Base-by-base conservation (phyloP, 108 stramenopile genomes). In the Nitzschia sp. region DNA sequence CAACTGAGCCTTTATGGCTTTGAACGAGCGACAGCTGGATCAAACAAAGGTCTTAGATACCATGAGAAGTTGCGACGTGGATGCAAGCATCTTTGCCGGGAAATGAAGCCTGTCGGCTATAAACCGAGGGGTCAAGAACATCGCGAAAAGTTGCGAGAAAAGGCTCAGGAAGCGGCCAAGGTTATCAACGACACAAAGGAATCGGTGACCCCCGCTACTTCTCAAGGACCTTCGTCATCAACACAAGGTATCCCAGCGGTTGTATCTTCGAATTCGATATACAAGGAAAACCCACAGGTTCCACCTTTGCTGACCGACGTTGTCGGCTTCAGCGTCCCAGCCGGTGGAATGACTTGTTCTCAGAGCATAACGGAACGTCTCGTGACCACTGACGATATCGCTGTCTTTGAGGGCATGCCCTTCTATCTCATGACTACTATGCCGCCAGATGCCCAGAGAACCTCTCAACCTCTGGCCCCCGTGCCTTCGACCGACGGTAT, bases 1-100 rank as follows among this genome's bases (percentile, higher is more conserved):
- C 83, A 87, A 80, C 74, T 86, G 26, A 83, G 71, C 26, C 48
- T 75, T n/a, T 75, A 75, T 30, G 74, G 74, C 36, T 75, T 75
- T 32, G 57, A 75, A 46, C 59, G 74, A 42, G 35, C 64, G 17
- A 75, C 74, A 34, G 56, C 45, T 19, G 74, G 74, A 26, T 28
- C 56, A 15, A 68, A 68, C 54, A 75, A 75, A 53, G 74, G 74
- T 23, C 47, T 75, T 15, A 66, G 74, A 1, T 63, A 56, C 26
- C 66, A 68, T 55, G 74, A 75, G 24, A 75, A 75, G 48, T 51
- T 75, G 29, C 46, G 67, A 55, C 32, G 60, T 19, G 66, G 66
- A 3, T 29, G 23, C 33, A 34, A 23, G 25, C 64, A 68, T 19
- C 67, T 75, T 45, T 66, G 66, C 49, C 35, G 60, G 17, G 26